Base-by-base conservation (phyloP, 2,329 filamentous ascomycete species). In the Fusarium algeriense region DNA sequence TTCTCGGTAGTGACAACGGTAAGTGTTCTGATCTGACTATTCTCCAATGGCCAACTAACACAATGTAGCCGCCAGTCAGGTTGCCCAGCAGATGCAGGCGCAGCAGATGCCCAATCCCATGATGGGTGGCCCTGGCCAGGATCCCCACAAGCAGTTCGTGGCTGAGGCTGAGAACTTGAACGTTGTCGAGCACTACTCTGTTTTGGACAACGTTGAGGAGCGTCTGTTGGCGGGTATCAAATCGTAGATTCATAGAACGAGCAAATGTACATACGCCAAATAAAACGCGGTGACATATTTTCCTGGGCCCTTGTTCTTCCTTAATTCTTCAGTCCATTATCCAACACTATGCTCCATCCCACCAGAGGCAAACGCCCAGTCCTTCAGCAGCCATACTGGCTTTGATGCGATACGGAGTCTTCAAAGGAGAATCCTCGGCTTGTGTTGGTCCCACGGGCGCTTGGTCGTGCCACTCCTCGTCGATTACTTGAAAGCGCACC, bases 1-100 rank as follows among this genome's bases (percentile, higher is more conserved):
- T 99, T 53, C 88, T 99, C 17, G 96, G 96, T 12, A 97, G 92
- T 80, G 97, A 99, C 78, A 98, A 98, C 81, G 91, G 95, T 98
- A 86, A 81, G 91, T 84, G 14, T 23, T 12, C 32, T 26, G 2
- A 34, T 12, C 20, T 35, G 41, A 40, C 19, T 19, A 7, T 44
- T 17, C 17, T 13, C 49, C 30, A 59, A 28, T 38, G 6, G n/a
- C 66, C 64, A 60, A 72, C 71, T 73, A 53, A 73, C 49, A 30
- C 30, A 13, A 20, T 28, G 10, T 44, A 97, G 95, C 95, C 76
- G 95, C 95, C 50, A 96, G 89, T 80, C 94, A 98, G 81, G 94
- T 97, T 86, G 89, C 93, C 41, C 93, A 97, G 81, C 94, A 98
- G 81, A 95, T 97, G 88, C 90, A 90, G 72, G 88, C 87, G 34